A percentile compares a stretch with the other conserved stretches of the same genome.
phyloP scores from a whole-genome alignment of 2,329 filamentous ascomycete species.

The Fusarium illudens region DNA sequence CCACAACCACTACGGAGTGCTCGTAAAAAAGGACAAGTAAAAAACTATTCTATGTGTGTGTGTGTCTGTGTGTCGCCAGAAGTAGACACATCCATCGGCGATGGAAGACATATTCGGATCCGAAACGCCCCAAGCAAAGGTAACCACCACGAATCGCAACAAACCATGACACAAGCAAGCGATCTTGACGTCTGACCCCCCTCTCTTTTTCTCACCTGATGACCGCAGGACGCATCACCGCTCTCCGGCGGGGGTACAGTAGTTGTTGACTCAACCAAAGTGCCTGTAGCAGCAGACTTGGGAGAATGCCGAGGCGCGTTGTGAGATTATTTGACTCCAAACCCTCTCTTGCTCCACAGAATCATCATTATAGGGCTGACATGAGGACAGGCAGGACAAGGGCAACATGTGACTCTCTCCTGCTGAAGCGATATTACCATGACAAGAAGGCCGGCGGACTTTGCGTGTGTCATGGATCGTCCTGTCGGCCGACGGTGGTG shows the following conservation, averaged over 20 bases:
- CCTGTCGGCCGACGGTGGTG: neutral
- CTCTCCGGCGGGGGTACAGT: neutral
- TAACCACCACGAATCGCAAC: neutral
- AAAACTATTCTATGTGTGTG: neutral
- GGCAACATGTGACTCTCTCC: slow-evolving; percentile 8
- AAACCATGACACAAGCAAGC: neutral
- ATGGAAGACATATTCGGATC: slow-evolving; percentile 3
- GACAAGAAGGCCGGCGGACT: neutral
- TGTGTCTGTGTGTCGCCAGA: neutral
- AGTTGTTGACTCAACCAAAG: slow-evolving; percentile 1
- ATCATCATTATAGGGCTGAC: slow-evolving; percentile 25
- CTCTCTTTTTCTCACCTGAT: slow-evolving; percentile 11
- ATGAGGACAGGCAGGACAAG: slow-evolving; percentile 14
- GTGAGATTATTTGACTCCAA: neutral
- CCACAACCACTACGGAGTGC: neutral
- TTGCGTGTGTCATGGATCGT: neutral
- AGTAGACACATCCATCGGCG: slow-evolving; percentile 10
- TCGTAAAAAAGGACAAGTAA: neutral
- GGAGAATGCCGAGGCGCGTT: too few relatives aligned
- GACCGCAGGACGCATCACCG: slow-evolving; percentile 27
- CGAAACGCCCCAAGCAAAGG: neutral
- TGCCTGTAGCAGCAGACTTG: too few relatives aligned
- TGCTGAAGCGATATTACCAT: neutral
- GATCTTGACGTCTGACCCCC: neutral
- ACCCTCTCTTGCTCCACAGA: slow-evolving; percentile 6